Base-by-base conservation (phyloP, 2,329 filamentous ascomycete genomes). In the Calonectria multiphialidica region DNA sequence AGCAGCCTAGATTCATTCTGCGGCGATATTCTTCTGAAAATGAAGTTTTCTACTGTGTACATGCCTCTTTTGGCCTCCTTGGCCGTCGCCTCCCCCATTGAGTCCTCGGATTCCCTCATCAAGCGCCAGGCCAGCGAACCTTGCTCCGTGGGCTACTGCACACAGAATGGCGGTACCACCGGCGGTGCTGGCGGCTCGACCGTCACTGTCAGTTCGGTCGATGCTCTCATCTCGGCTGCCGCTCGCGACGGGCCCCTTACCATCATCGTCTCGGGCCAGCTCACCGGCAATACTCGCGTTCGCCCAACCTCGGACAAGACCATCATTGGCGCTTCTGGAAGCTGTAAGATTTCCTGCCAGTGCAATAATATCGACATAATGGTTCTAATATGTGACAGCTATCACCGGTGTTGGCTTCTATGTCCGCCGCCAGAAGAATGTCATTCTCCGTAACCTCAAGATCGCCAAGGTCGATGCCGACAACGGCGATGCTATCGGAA, bases 371-470 rank as follows among this genome's bases (percentile, higher is more conserved):
- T 15, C 23, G 12, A 0, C 1, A 7, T 3, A 1, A 16, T 2
- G 0, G 7, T 5, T 23, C 68, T 78, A 10, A 71, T 28, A 5
- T 6, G 9, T 25, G 25, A 49, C 47, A 74, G 82, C 84, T 76
- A 77, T 87, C 70, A 86, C 79, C 37, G 87, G 88, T 35, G 80
- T 88, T 65, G 90, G 90, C 21, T 81, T 91, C 67, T 86, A 88
- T 64, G 84, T 92, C 80, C 86, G 87, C 73, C 83, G 83, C 18
- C 83, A 84, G 40, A 85, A 82, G 70, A 93, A 93, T 77, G 89
- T 93, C 71, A 92, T 93, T 77, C 82, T 93, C 70, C 87, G 90
- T 33, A 93, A 93, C 84, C 79, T 93, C 72, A 88, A 87, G 74
- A 90, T 92, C 74, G 82, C 86, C 72, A 89, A 90, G 78, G 89